Percentiles rank a stretch among this genome's conserved stretches.
phyloP scores from a whole-genome alignment of 2,329 filamentous ascomycete species.

The Trematosphaeria pertusa region DNA sequence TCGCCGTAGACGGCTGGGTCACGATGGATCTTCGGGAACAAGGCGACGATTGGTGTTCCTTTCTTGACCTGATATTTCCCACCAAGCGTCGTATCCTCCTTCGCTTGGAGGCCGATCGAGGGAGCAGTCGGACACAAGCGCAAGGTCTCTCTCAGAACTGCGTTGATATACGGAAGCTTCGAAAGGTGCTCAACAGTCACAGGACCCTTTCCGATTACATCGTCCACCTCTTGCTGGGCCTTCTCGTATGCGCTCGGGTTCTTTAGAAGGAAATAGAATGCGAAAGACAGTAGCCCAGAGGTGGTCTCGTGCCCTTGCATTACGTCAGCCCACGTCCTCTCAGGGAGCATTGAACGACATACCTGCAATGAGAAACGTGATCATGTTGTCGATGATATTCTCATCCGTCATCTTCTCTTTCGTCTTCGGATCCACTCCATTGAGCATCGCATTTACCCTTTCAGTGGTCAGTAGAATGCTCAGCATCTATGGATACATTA shows the following conservation, averaged over 20 bases:
- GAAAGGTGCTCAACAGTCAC: slow-evolving; percentile 58
- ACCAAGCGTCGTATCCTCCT: slow-evolving; percentile 41
- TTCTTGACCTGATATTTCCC: slow-evolving; percentile 49
- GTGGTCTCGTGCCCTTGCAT: slow-evolving; percentile 43
- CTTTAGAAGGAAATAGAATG: slow-evolving; percentile 60
- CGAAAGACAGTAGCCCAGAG: slow-evolving; percentile 48
- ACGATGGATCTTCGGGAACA: slow-evolving; percentile 48
- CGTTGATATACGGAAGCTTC: slow-evolving; percentile 62
- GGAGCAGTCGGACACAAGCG: slow-evolving; percentile 63
- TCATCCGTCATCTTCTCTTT: slow-evolving; percentile 64
- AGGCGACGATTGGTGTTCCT: slow-evolving; percentile 38
- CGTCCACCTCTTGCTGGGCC: slow-evolving; percentile 63
- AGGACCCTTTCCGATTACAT: slow-evolving; percentile 56
- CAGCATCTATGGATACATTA: too few species aligned
- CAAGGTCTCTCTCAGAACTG: slow-evolving; percentile 61
- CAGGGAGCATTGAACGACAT: too few species aligned
- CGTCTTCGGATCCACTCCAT: slow-evolving; percentile 67
- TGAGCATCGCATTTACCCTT: slow-evolving; percentile 67
- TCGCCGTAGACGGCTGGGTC: slow-evolving; percentile 54
- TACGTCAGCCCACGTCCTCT: too few species aligned
- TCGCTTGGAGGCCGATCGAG: slow-evolving; percentile 51
- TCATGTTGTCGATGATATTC: slow-evolving; percentile 71
- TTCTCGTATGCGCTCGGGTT: slow-evolving; percentile 57
- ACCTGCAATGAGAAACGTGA: slow-evolving; percentile 69
- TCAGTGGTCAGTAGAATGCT: too few species aligned